Percentiles rank a stretch among this genome's conserved stretches.
These are phyloP conservation scores for Solanum aculeatissimum DNA, from an alignment of 305 asterid species.

Conservation along the genomic window DNA sequence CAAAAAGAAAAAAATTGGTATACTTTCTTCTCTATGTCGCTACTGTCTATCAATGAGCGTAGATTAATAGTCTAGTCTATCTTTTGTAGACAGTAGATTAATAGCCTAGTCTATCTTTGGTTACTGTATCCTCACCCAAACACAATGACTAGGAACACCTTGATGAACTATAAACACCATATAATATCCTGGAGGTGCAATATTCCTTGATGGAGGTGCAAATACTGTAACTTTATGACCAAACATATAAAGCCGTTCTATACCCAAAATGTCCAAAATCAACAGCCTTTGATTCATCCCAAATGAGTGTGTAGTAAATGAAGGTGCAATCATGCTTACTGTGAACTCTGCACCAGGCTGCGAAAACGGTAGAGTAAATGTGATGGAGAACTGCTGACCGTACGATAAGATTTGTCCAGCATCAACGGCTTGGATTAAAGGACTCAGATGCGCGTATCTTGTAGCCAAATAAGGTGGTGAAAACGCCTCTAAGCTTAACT, in stretches of 20 bases:
- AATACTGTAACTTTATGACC: background rate
- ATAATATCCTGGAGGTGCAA: constrained; percentile 14
- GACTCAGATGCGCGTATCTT: background rate
- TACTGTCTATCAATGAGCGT: no score
- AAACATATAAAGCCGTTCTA: background rate
- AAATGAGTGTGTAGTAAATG: constrained; percentile 3
- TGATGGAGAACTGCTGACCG: background rate
- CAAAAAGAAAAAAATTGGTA: background rate
- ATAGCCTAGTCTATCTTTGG: no score
- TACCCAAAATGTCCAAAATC: background rate
- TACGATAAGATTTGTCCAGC: background rate
- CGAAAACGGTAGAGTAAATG: background rate
- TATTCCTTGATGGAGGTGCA: background rate
- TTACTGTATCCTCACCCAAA: background rate
- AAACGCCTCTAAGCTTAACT: constrained; percentile 7
- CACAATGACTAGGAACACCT: background rate
- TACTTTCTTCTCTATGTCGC: no score
- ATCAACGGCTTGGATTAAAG: background rate
- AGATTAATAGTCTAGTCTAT: no score
- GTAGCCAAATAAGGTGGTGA: constrained; percentile 10
- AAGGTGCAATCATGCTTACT: constrained; percentile 13
- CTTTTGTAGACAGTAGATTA: no score
- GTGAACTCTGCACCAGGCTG: background rate
- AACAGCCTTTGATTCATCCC: background rate
- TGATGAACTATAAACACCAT: constrained; percentile 12